phyloP scores from a whole-genome alignment of 2,329 filamentous ascomycete species.

The Periconia macrospinosa region DNA sequence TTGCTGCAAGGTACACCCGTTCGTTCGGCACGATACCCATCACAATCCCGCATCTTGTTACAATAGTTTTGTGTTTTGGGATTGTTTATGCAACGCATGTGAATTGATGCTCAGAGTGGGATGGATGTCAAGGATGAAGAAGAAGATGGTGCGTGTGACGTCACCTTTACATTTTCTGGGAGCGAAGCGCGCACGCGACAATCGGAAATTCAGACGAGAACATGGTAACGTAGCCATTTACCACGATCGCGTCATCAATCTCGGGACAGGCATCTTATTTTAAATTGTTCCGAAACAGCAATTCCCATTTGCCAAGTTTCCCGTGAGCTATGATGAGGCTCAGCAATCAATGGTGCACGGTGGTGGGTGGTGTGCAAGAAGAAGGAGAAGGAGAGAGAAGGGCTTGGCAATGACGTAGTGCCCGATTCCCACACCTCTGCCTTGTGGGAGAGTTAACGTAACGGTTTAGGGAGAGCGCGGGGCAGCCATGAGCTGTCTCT shows the following conservation, averaged over 20 bases:
- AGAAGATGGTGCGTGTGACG: conserved; percentile 19
- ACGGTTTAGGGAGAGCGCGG: not conserved
- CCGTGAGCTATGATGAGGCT: conserved; percentile 1
- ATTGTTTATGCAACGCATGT: conserved; percentile 2
- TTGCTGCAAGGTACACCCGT: conserved; percentile 42
- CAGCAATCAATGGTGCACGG: too few relatives aligned
- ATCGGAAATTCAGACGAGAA: conserved; percentile 10
- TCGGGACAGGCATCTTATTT: too few relatives aligned
- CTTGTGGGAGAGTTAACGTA: not conserved
- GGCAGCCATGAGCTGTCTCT: conserved; percentile 5
- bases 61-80: not conserved
- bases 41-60: conserved; percentile 1
- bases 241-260: conserved; percentile 14
- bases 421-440: not conserved
- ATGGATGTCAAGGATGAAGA: too few relatives aligned
- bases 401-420: conserved; percentile 39
- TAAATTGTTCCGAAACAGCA: not conserved
- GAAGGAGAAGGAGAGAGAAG: conserved; percentile 9
- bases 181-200: conserved; percentile 16
- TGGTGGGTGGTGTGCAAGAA: not conserved
- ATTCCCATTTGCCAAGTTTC: conserved; percentile 3
- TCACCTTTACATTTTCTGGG: conserved; percentile 15
- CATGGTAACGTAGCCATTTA: conserved; percentile 22
- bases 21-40: conserved; percentile 15
- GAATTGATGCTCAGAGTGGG: too few relatives aligned